These are phyloP conservation scores for Globisporangium barbulae DNA, from an alignment of 352 stramenopile genomes.

Conservation along the genomic window DNA sequence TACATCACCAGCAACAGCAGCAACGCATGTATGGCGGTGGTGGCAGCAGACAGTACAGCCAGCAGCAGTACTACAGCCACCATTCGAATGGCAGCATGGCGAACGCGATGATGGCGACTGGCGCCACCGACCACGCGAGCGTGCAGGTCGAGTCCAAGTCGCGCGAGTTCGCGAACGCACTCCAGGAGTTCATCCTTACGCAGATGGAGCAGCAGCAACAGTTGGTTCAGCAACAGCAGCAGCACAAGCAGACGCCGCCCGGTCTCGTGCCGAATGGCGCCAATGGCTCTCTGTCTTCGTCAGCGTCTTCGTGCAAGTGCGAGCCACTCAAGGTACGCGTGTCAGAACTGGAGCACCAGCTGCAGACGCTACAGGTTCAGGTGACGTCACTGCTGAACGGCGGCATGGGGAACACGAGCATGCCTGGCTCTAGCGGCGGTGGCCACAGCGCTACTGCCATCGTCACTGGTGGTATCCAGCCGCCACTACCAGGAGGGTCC, in stretches of 20 bases:
- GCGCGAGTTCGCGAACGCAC: conserved; percentile 50
- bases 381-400: conserved; percentile 19
- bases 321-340: conserved; percentile 41
- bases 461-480: neutral
- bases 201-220: conserved; percentile 31
- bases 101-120: conserved; percentile 5
- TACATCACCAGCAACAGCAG: conserved; percentile 2
- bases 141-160: conserved; percentile 46
- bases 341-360: conserved; percentile 44
- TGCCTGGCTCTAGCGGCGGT: neutral
- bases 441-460: too few relatives aligned
- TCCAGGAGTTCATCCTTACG: conserved; percentile 49
- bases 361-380: conserved; percentile 48
- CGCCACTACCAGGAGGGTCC: conserved; percentile 10
- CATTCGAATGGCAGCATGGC: conserved; percentile 14
- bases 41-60: neutral
- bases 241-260: conserved; percentile 13
- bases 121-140: neutral
- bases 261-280: neutral
- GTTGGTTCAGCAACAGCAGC: conserved; percentile 9
- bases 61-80: conserved; percentile 12
- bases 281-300: neutral
- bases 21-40: neutral
- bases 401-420: conserved; percentile 18
- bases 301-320: conserved; percentile 31